Evolutionary conservation across 768 basidiomycete species (phyloP), one percentile per base, ranked within the genome.

Genomic region (Suillus lakei): DNA sequence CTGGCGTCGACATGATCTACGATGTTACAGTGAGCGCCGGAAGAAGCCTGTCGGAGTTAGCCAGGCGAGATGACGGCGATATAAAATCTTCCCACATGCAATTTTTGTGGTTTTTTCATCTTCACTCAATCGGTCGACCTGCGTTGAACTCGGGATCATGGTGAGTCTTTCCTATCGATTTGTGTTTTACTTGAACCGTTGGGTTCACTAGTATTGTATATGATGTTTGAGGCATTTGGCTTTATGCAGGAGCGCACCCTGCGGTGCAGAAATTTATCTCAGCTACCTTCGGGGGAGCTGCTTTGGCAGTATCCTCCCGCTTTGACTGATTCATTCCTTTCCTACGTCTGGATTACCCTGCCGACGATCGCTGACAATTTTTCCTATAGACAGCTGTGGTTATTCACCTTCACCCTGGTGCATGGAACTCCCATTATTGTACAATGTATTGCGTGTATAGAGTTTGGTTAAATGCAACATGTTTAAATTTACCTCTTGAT

Each of bases 151-250:
- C 41, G 39, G 39, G 46, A 39, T 16, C n/a, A 55, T 56, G 65
- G 77, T 83, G 67, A 75, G 72, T 71, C 4, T 62, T 21, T 58
- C 3, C 54, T 34, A 34, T 41, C 55, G 61, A 60, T 44, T 36
- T 48, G 61, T 60, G 23, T 55, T 2, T 38, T 66, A 55, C 16
- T 56, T 30, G 26, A 43, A 46, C n/a, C 56, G 30, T 50, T 23
- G 4, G 50, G 63, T 65, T 66, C 51, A 51, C 7, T 28, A 5
- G 0, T 39, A n/a, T 65, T 34, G 10, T 60, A 62, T 68, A 87
- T 89, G 91, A 92, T 92, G 91, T 88, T 91, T 91, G 91, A 92
- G 91, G 91, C 91, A 92, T 92, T 92, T 92, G 91, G 91, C 91
- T 92, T 92, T 91, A 92, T 70, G 90, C 86, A 81, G 85, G 83